A percentile compares a stretch with the other conserved stretches of the same genome.
These are phyloP conservation scores for Glaciozyma antarctica DNA, from an alignment of 768 basidiomycete species.

Conservation along the genomic window DNA sequence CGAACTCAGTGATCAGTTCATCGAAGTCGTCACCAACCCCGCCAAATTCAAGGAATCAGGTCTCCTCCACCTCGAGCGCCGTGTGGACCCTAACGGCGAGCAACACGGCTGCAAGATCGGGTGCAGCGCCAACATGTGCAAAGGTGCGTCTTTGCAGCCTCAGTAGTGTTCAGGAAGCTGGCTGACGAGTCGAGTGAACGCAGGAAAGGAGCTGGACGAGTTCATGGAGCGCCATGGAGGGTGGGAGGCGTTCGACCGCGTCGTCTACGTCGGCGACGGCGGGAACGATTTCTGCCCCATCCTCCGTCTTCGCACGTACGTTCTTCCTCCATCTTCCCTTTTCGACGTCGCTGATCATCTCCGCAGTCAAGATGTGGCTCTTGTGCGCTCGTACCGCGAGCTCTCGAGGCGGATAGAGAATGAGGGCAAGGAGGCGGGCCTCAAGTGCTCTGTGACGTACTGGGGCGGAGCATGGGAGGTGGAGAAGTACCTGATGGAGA, in stretches of 20 bases:
- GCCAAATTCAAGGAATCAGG: slow-evolving; percentile 68
- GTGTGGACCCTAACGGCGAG: slow-evolving; percentile 62
- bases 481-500: slow-evolving; percentile 59
- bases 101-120: slow-evolving; percentile 79
- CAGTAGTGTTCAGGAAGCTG: neutral
- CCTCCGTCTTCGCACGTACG: slow-evolving; percentile 63
- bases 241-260: slow-evolving; percentile 53
- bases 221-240: slow-evolving; percentile 58
- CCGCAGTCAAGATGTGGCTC: slow-evolving; percentile 65
- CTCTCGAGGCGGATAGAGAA: slow-evolving; percentile 65
- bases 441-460: slow-evolving; percentile 63
- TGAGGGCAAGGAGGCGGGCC: slow-evolving; percentile 51
- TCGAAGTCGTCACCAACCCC: slow-evolving; percentile 83
- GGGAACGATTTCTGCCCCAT: slow-evolving; percentile 92
- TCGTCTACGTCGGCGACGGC: slow-evolving; percentile 90
- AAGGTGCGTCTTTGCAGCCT: slow-evolving; percentile 48
- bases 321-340: slow-evolving; percentile 10
- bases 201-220: slow-evolving; percentile 84
- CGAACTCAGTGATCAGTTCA: slow-evolving; percentile 61
- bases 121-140: slow-evolving; percentile 97
- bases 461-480: slow-evolving; percentile 97
- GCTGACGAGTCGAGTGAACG: neutral
- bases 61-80: slow-evolving; percentile 63
- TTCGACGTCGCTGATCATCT: neutral
- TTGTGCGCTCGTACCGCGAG: slow-evolving; percentile 69